Conservation (phyloP, 2,329 filamentous ascomycete genomes). For the Microdochium nivale region DNA sequence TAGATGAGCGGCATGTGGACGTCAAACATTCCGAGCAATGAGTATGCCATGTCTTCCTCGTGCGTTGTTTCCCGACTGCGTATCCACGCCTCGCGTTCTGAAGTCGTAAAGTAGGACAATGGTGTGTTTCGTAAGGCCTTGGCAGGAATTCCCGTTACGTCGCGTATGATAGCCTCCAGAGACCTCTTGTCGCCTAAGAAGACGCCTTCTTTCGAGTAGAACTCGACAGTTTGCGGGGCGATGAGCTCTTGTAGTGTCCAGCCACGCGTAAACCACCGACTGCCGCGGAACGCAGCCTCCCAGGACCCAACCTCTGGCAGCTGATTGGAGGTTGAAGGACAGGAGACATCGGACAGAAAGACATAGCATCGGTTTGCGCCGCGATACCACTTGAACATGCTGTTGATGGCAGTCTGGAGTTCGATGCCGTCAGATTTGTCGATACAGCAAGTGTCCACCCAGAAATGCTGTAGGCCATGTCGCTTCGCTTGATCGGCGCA, state of each 20-base stretch:
- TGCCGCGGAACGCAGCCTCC: background rate
- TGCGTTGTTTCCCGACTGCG: background rate
- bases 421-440: background rate
- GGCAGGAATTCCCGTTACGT: background rate
- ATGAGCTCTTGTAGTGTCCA: background rate
- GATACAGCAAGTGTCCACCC: conserved; percentile 1
- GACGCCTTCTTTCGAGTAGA: background rate
- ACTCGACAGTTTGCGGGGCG: background rate
- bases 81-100: background rate
- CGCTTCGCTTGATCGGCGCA: background rate
- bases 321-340: background rate
- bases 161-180: background rate
- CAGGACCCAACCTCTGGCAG: background rate
- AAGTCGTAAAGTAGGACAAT: background rate
- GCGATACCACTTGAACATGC: background rate
- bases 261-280: background rate
- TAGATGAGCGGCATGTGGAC: background rate
- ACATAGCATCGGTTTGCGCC: background rate
- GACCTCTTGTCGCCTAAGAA: background rate
- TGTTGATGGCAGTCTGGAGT: background rate
- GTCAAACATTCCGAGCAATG: background rate
- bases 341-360: background rate
- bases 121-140: background rate
- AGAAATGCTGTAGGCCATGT: background rate
- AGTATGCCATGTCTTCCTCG: background rate